Conservation (phyloP, 148 eudicot species). For the Chenopodium suecicum region DNA sequence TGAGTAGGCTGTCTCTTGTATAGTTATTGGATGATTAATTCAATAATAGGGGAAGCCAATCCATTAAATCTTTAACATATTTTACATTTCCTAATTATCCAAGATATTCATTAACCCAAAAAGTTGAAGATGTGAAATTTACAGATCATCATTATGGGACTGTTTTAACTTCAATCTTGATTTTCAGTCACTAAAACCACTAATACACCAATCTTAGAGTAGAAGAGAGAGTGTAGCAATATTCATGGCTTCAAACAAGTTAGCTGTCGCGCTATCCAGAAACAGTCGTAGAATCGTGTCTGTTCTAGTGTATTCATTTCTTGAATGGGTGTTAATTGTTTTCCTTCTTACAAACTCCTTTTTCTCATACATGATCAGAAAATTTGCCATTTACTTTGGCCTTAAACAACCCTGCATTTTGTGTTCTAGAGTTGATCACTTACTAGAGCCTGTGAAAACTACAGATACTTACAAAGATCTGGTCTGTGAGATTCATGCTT, state of each 20-base stretch:
- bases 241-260: slow-evolving; percentile 68
- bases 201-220: not conserved
- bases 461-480: slow-evolving; percentile 33
- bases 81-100: too few relatives aligned
- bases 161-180: not conserved
- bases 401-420: slow-evolving; percentile 74
- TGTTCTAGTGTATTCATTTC: slow-evolving; percentile 50
- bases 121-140: not conserved
- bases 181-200: not conserved
- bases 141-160: not conserved
- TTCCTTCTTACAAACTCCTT: slow-evolving; percentile 74
- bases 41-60: too few relatives aligned
- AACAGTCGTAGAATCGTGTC: slow-evolving; percentile 54
- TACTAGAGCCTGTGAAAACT: slow-evolving; percentile 35
- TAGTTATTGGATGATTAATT: too few relatives aligned
- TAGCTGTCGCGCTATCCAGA: slow-evolving; percentile 56
- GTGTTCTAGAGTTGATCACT: slow-evolving; percentile 71
- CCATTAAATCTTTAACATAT: too few relatives aligned
- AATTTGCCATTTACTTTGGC: slow-evolving; percentile 65
- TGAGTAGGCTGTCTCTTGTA: too few relatives aligned
- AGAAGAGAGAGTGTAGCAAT: not conserved
- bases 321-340: slow-evolving; percentile 75
- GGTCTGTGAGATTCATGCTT: slow-evolving; percentile 67
- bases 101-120: not conserved
- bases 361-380: slow-evolving; percentile 62